Evolutionary conservation across 1,284 basidiomycete species (phyloP), one percentile per base, ranked within the genome.

Genomic region (Pulveroboletus sp.): DNA sequence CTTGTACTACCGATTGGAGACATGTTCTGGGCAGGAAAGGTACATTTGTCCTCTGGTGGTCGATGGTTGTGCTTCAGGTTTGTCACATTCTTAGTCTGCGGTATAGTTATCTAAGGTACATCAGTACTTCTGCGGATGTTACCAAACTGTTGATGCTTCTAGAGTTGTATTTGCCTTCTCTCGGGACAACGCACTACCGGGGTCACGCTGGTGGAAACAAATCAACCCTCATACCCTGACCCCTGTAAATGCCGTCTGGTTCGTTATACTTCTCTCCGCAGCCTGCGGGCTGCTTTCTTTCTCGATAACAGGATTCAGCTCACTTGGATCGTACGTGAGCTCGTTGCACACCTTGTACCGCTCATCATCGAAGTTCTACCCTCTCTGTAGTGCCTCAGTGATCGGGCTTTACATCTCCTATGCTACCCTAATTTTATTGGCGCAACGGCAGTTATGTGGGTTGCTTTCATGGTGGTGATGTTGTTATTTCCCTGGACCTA

Each of bases 111-210:
- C 52, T 53, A 26, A 50, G 18, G 22, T n/a, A 42, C 33, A 17
- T 22, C 39, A 60, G 50, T 60, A 54, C 55, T 33, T 64, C 85
- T 83, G 84, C 75, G 65, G 84, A 83, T 47, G 86, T 82, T 15
- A 86, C 17, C 85, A 89, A 72, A 78, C 77, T 39, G 80, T 88
- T 17, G 86, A 87, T 69, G 86, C 85, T 15, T 87, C 86, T 36
- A 80, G 86, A 22, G 85, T 86, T 12, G 80, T 87, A 35, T 89
- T 86, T 62, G 86, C 86, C 18, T 87, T 87, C 65, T 83, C 85
- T 31, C 76, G 87, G 28, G 86, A 89, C 63, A 80, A 86, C 59
- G 87, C 86, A 5, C 76, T 89, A 5, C 87, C 86, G 5, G 84
- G 85, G 20, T 87, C 85, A 18, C 75, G 78, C 15, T 83, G 77